Percentiles rank a stretch among this genome's conserved stretches.
These are phyloP conservation scores for Teunomyces barrocoloradensis DNA, from an alignment of 805 yeast genomes.

Conservation along the genomic window DNA sequence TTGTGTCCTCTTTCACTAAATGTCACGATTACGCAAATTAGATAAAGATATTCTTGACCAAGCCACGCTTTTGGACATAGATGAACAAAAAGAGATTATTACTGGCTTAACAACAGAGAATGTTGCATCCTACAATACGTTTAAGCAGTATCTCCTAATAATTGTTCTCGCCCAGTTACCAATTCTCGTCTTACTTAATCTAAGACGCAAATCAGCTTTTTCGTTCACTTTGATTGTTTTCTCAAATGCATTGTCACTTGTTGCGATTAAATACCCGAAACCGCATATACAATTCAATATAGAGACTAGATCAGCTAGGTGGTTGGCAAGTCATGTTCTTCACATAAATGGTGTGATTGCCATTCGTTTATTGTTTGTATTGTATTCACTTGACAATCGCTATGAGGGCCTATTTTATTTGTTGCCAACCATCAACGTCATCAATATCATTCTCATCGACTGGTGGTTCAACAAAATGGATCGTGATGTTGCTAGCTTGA, in stretches of 20 bases:
- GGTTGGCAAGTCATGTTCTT: background rate
- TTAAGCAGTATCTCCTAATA: slow-evolving; percentile 9
- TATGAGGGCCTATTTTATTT: slow-evolving; percentile 9
- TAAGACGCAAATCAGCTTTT: slow-evolving; percentile 3
- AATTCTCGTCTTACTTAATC: slow-evolving; percentile 12
- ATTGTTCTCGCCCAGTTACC: slow-evolving; percentile 17
- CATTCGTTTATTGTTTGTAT: background rate
- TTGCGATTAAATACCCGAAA: background rate
- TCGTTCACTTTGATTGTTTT: slow-evolving; percentile 3
- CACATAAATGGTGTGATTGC: background rate
- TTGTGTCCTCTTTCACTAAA: background rate
- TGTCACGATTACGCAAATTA: slow-evolving; percentile 21
- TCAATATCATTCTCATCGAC: slow-evolving; percentile 12
- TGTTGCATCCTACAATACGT: slow-evolving; percentile 7
- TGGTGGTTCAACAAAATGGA: slow-evolving; percentile 13
- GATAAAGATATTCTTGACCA: slow-evolving; percentile 21
- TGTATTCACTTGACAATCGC: slow-evolving; percentile 1
- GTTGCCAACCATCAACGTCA: slow-evolving; percentile 18
- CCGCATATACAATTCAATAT: background rate
- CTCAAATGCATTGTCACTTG: background rate
- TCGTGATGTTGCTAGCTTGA: slow-evolving; percentile 13
- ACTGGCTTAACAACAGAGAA: slow-evolving; percentile 14
- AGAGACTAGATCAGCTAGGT: background rate
- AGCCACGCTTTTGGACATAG: slow-evolving; percentile 17
- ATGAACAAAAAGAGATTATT: slow-evolving; percentile 23